A percentile compares a stretch with the other conserved stretches of the same genome.
Evolutionary conservation across 2,329 filamentous ascomycete species (phyloP).

Genomic region (Stemphylium vesicarium): DNA sequence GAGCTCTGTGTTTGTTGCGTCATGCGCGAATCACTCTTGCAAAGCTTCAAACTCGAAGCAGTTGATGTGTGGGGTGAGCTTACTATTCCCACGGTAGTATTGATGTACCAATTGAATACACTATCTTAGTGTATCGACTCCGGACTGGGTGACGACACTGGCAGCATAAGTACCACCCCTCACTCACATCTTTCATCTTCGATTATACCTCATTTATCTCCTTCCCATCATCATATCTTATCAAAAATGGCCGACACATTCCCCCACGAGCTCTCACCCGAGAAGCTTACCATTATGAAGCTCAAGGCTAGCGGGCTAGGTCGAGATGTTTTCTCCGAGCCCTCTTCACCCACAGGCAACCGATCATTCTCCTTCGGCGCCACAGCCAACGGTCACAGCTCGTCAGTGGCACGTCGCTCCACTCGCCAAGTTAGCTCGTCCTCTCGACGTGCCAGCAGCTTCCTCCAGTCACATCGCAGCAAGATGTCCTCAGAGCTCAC

Average conservation of each 20-base stretch:
- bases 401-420: slow-evolving; percentile 21
- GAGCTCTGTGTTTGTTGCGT: slow-evolving; percentile 2
- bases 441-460: slow-evolving; percentile 30
- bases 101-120: not conserved
- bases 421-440: slow-evolving; percentile 24
- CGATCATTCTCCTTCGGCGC: slow-evolving; percentile 19
- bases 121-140: not conserved
- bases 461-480: slow-evolving; percentile 32
- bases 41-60: slow-evolving; percentile 3
- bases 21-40: slow-evolving; percentile 1
- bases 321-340: slow-evolving; percentile 33
- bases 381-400: slow-evolving; percentile 7
- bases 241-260: slow-evolving; percentile 11
- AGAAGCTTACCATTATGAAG: slow-evolving; percentile 34
- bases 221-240: not conserved
- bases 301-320: slow-evolving; percentile 27
- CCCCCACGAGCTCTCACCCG: slow-evolving; percentile 21
- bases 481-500: slow-evolving; percentile 35
- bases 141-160: not conserved
- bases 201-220: not conserved
- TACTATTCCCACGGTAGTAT: not conserved
- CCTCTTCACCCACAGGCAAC: slow-evolving; percentile 21
- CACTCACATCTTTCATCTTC: not conserved
- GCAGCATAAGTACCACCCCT: slow-evolving; percentile 14
- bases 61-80: not conserved